Evolutionary conservation across 495 filamentous ascomycete genomes (phyloP), one percentile per base, ranked within the genome.

Genomic region (Polyplosphaeria fusca): DNA sequence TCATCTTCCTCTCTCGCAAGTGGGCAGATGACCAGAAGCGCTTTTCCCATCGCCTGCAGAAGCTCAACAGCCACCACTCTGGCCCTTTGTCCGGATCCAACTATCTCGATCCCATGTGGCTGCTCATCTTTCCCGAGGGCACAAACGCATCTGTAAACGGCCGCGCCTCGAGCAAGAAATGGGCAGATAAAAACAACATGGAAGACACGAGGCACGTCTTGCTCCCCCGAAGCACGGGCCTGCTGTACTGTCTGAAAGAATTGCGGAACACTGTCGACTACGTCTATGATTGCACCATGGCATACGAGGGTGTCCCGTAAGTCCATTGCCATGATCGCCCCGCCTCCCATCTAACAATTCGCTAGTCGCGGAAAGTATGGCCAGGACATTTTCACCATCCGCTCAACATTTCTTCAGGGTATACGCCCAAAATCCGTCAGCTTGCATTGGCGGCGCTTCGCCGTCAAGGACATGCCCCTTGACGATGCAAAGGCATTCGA

Each of bases 271-370:
- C 85, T 0, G 81, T 90, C 5, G 84, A 89, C 9, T 91, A 85
- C 65, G 78, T 92, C 19, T 93, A 93, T 67, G 88, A 93, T 67
- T 91, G 88, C 67, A 93, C 88, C 0, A 78, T 93, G 18, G 86
- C 86, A 5, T 93, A 93, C 69, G 89, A 89, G 70, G 88, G 88
- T 20, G 77, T 93, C 25, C 81, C 82, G 82, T 88, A 71, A 74
- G 83, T 81, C 44, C 26, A 20, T 40, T 16, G n/a, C n/a, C n/a
- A 7, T 26, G 13, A 25, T 27, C 25, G 38, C 37, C 46, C 42
- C 24, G 19, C 19, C 37, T 26, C 1, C 20, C 58, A 26, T 60
- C 57, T 45, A 20, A 51, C 35, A 4, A 24, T n/a, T 4, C 18
- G 16, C 16, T 51, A 87, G 86, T 2, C 79, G 80, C 14, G 86